These are phyloP conservation scores for Cryptosporidium baileyi DNA, from an alignment of 169 alveolate genomes.

Conservation along the genomic window DNA sequence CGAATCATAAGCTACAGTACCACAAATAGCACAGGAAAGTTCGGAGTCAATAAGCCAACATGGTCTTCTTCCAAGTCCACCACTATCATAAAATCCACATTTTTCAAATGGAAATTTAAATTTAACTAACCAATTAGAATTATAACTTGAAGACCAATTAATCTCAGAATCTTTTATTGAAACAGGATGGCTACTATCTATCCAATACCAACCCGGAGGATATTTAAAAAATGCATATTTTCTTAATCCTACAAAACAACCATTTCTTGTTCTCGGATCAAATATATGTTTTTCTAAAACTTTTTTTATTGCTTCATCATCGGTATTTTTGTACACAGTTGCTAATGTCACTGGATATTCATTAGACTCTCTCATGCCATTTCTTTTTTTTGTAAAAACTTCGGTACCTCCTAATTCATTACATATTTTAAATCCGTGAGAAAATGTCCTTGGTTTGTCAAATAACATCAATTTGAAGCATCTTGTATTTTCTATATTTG, in stretches of 20 bases:
- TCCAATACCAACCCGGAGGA: constrained; percentile 70
- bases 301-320: constrained; percentile 52
- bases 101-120: constrained; percentile 63
- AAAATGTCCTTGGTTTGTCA: constrained; percentile 56
- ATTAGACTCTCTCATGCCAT: constrained; percentile 1
- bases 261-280: constrained; percentile 19
- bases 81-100: constrained; percentile 55
- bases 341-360: constrained; percentile 65
- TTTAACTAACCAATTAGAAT: constrained; percentile 57
- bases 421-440: constrained; percentile 53
- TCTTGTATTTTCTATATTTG: constrained; percentile 38
- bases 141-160: constrained; percentile 51
- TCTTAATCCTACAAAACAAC: constrained; percentile 65
- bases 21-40: constrained; percentile 66
- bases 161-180: constrained; percentile 34
- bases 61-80: constrained; percentile 66
- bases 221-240: constrained; percentile 63
- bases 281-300: neutral
- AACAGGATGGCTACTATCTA: constrained; percentile 35
- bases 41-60: constrained; percentile 70
- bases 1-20: constrained; percentile 65
- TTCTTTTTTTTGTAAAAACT: constrained; percentile 12
- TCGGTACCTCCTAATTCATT: constrained; percentile 62
- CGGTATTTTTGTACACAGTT: constrained; percentile 35
- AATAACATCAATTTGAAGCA: constrained; percentile 45